These are phyloP conservation scores for Gossypium longicalyx DNA, from an alignment of 345 rosid genomes.

Conservation along the genomic window DNA sequence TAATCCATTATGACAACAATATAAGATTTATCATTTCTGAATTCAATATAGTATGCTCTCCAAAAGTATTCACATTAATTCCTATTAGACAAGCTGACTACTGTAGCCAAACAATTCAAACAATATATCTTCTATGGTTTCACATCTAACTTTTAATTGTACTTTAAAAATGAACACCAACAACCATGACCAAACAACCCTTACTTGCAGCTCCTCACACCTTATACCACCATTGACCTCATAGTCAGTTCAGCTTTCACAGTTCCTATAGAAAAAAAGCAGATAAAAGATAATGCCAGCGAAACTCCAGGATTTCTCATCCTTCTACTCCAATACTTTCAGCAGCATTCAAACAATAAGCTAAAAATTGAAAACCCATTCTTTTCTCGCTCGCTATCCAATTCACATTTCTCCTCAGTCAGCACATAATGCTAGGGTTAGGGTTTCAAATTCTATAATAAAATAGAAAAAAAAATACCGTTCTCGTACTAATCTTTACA, in stretches of 20 bases:
- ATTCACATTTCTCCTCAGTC: not conserved
- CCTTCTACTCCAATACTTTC: not conserved
- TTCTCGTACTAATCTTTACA: constrained; percentile 1
- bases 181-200: not conserved
- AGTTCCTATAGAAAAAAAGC: constrained; percentile 1
- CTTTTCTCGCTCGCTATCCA: not conserved
- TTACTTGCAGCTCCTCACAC: not conserved
- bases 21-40: not conserved
- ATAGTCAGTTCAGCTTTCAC: not conserved
- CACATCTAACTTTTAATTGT: not conserved
- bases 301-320: not conserved
- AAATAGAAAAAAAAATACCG: not conserved
- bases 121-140: not conserved
- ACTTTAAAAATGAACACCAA: not conserved
- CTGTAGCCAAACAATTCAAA: no score
- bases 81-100: no score
- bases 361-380: not conserved
- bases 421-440: constrained; percentile 7
- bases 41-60: not conserved
- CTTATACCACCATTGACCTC: not conserved
- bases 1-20: not conserved
- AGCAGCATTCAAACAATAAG: not conserved
- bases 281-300: not conserved
- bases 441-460: constrained; percentile 14
- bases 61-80: no score